These are phyloP conservation scores for Hemileccinum hortonii DNA, from an alignment of 1,284 basidiomycete species.

Conservation along the genomic window DNA sequence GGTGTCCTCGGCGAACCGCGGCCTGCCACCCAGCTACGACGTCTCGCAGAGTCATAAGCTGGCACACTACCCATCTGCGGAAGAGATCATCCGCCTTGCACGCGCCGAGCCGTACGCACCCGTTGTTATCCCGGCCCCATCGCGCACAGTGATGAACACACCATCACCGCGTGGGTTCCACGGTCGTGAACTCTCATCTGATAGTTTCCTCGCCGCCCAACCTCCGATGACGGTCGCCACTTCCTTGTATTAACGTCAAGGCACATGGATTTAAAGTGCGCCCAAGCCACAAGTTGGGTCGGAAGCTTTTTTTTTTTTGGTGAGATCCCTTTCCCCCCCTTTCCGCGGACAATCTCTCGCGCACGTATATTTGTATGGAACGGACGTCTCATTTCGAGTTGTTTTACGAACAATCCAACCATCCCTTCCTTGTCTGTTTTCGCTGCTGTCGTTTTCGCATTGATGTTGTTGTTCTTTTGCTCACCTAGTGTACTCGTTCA, in stretches of 20 bases:
- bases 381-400: too few relatives aligned
- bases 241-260: slow-evolving; percentile 19
- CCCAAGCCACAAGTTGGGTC: too few relatives aligned
- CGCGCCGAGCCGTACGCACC: neutral
- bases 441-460: too few relatives aligned
- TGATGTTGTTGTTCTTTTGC: too few relatives aligned
- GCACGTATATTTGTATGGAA: too few relatives aligned
- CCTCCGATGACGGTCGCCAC: slow-evolving; percentile 23
- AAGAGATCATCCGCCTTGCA: slow-evolving; percentile 1
- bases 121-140: slow-evolving; percentile 14
- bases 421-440: too few relatives aligned
- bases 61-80: slow-evolving; percentile 6
- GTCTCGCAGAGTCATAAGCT: slow-evolving; percentile 7
- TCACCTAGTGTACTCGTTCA: too few relatives aligned
- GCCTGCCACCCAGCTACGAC: slow-evolving; percentile 26
- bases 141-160: slow-evolving; percentile 10
- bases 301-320: too few relatives aligned
- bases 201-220: slow-evolving; percentile 26
- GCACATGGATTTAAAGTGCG: slow-evolving; percentile 2
- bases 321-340: too few relatives aligned
- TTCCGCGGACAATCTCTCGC: too few relatives aligned
- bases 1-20: slow-evolving; percentile 11
- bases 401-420: too few relatives aligned
- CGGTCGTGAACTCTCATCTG: slow-evolving; percentile 25
- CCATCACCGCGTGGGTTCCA: slow-evolving; percentile 15